Conservation (phyloP, 371 early-diverging fungal species). For the Rhizopus sp. region DNA sequence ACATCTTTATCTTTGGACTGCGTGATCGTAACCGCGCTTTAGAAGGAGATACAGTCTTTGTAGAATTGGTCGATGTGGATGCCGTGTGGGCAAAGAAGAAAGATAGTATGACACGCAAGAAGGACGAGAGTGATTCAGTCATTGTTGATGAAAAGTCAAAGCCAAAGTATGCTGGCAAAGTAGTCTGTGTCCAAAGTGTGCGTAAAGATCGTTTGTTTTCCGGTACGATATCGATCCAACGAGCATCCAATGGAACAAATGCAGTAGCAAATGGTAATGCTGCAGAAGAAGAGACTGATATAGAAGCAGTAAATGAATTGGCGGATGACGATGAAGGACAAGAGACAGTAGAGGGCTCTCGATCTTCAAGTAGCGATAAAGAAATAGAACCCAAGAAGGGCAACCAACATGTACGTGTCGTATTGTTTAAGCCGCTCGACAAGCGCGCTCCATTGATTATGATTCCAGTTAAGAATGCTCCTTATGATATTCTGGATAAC, state of each 20-base stretch:
- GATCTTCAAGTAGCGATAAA: conserved; percentile 6
- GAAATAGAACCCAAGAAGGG: not conserved
- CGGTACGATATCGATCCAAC: conserved; percentile 21
- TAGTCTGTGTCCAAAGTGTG: conserved; percentile 53
- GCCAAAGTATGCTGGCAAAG: conserved; percentile 29
- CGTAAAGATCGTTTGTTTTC: conserved; percentile 48
- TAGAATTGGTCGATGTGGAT: conserved; percentile 55
- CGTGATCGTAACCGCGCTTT: conserved; percentile 75
- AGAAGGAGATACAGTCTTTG: conserved; percentile 73
- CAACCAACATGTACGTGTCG: conserved; percentile 1
- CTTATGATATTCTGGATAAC: conserved; percentile 30
- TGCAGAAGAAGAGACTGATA: conserved; percentile 1
- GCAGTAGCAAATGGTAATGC: not conserved
- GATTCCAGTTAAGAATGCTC: conserved; percentile 50
- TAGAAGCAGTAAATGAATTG: not conserved
- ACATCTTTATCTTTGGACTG: conserved; percentile 63
- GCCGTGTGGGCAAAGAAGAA: conserved; percentile 39
- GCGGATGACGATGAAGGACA: not conserved
- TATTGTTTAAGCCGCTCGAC: conserved; percentile 63
- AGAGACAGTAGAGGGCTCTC: not conserved
- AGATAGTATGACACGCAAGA: conserved; percentile 15
- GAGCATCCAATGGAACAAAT: not conserved
- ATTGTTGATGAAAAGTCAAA: conserved; percentile 14
- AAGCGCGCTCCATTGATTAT: conserved; percentile 61
- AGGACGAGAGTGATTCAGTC: conserved; percentile 23